Conservation (phyloP, 345 rosid genomes). For the Raphanus sativus region DNA sequence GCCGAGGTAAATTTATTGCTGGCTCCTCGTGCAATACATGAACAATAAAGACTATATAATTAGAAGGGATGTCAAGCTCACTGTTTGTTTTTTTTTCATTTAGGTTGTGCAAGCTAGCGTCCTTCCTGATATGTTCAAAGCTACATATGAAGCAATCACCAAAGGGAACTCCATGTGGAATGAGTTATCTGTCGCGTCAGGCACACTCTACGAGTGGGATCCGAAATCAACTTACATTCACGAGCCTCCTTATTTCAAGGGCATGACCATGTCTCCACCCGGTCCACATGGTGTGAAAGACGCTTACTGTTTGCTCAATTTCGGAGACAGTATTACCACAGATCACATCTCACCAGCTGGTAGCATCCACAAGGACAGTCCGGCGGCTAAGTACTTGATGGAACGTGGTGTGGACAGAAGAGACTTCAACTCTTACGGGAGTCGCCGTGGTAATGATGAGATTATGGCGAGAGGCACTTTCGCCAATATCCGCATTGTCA, state of each 20-base stretch:
- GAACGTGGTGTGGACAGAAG: conserved; percentile 78
- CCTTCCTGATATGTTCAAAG: conserved; percentile 89
- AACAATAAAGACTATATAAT: not conserved
- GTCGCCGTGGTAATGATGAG: conserved; percentile 89
- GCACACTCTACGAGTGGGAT: conserved; percentile 74
- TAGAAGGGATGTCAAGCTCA: not conserved
- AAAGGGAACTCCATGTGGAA: conserved; percentile 98
- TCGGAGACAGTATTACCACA: conserved; percentile 98
- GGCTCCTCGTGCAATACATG: not conserved
- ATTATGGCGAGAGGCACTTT: conserved; percentile 88
- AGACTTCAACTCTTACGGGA: conserved; percentile 87
- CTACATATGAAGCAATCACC: conserved; percentile 88
- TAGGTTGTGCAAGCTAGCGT: conserved; percentile 94
- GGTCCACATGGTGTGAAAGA: conserved; percentile 89
- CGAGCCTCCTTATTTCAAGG: conserved; percentile 96
- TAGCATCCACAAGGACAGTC: conserved; percentile 94
- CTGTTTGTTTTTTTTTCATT: not conserved
- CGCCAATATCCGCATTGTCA: conserved; percentile 82
- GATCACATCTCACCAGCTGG: conserved; percentile 99
- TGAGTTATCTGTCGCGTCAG: conserved; percentile 60
- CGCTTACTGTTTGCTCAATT: conserved; percentile 89
- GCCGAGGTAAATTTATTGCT: conserved; percentile 60
- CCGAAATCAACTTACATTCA: conserved; percentile 92
- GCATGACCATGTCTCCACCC: conserved; percentile 91
- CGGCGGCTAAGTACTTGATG: conserved; percentile 89